Base-by-base conservation (phyloP, 1,284 basidiomycete species). In the Rhodotorula sp. region DNA sequence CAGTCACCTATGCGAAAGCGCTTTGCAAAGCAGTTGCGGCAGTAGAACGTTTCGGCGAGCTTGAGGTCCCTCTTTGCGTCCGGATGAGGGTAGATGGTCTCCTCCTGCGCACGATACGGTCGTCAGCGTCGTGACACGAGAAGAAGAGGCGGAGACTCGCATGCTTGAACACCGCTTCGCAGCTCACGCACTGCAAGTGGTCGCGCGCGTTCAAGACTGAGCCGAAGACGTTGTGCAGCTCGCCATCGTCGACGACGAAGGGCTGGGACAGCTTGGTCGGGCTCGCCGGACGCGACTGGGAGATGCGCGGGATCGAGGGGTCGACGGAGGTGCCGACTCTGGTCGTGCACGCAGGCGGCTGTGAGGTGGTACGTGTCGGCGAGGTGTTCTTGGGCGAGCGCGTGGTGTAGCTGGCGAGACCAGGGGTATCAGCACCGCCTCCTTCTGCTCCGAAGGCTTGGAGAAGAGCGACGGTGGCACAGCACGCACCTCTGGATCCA, bases 51-150 rank as follows among this genome's bases (percentile, higher is more conserved):
- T 37, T 74, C 73, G 27, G 46, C 61, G 6, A 70, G 54, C n/a
- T 50, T 37, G 8, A 34, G 8, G 19, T 72, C 66, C 13, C 27
- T 17, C 58, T 72, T 65, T 7, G 57, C 70, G 2, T 69, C 69
- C 0, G 75, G 75, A 39, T 76, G 75, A 7, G 75, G 75, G 59
- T 76, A 76, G 50, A 76, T 72, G 7, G 60, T 55, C 21, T 74
- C 73, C 25, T 74, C 75, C 75, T 76, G 61, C 22, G 5, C 7
- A 27, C 34, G 29, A 25, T 25, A 37, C 2, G 32, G 0, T 22
- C 1, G 46, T 46, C 1, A 48, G 25, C 13, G 4, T 1, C 7
- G 34, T 25, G 29, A 37, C n/a, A n/a, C 27, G 54, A n/a, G 37
- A 64, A 27, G 37, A 27, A 22, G 10, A 12, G 17, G 9, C 6